Evolutionary conservation across 495 filamentous ascomycete genomes (phyloP), one percentile per base, ranked within the genome.

Genomic region (Penicillium paradoxum): DNA sequence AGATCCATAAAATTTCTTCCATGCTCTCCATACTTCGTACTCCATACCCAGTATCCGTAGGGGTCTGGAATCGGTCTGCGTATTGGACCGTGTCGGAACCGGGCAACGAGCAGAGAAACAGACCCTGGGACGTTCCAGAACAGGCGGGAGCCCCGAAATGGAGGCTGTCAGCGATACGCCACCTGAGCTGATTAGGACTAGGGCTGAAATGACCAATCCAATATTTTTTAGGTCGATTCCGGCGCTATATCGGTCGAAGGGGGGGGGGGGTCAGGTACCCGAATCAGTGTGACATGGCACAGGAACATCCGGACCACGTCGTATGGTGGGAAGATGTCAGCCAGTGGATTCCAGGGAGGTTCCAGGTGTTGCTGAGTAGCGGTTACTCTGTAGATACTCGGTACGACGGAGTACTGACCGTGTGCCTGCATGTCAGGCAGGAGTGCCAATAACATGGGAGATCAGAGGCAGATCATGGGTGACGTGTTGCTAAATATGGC

Each of bases 401-500:
- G n/a, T n/a, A n/a, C n/a, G n/a, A n/a, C n/a, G n/a, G n/a, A n/a
- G n/a, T n/a, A n/a, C n/a, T n/a, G n/a, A n/a, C n/a, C n/a, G n/a
- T n/a, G n/a, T n/a, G n/a, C n/a, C n/a, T 29, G 40, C n/a, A 15
- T 7, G 24, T 33, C 33, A 7, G 25, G 29, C 6, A n/a, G 10
- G 14, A 42, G 19, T 36, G n/a, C 14, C 15, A 32, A 36, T 36
- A 24, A 15, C 9, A 24, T 43, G 49, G 49, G 14, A 42, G 48
- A 51, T 51, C 48, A 24, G 37, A 33, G 33, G 46, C 33, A 43
- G 49, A 51, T 51, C 49, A 33, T 33, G 19, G 19, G 19, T 14
- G 37, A 40, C 27, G 37, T 50, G 44, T 46, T 48, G 30, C 49
- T 51, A 51, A 51, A 43, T 51, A 51, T 51, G 49, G 49, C 18